phyloP scores from a whole-genome alignment of 768 basidiomycete genomes.

The Asterophora parasitica region DNA sequence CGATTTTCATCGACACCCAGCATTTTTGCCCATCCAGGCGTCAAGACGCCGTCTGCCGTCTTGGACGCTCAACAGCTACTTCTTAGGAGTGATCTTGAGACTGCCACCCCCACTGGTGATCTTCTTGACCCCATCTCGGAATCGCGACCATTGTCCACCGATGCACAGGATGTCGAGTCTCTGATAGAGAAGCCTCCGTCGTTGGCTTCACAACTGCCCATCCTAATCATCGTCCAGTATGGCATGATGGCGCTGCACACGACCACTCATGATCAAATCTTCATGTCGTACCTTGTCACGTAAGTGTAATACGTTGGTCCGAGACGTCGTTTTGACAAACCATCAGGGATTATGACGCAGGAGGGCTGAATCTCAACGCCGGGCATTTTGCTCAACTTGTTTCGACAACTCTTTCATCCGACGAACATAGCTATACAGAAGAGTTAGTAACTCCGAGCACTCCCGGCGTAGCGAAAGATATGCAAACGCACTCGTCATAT shows the following conservation, averaged over 20 bases:
- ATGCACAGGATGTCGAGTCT: slow-evolving; percentile 35
- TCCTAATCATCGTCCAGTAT: slow-evolving; percentile 86
- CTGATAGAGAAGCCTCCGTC: slow-evolving; percentile 55
- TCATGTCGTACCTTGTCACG: slow-evolving; percentile 90
- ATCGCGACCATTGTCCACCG: slow-evolving; percentile 26
- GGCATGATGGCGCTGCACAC: slow-evolving; percentile 84
- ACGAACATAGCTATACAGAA: slow-evolving; percentile 62
- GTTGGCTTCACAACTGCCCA: slow-evolving; percentile 68
- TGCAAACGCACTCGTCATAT: slow-evolving; percentile 81
- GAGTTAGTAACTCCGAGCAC: slow-evolving; percentile 8
- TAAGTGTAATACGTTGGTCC: slow-evolving; percentile 32
- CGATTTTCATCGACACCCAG: slow-evolving; percentile 58
- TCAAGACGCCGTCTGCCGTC: slow-evolving; percentile 72
- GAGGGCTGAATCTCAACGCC: slow-evolving; percentile 89
- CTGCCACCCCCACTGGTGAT: slow-evolving; percentile 23
- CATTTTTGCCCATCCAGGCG: slow-evolving; percentile 82
- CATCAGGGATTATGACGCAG: slow-evolving; percentile 68
- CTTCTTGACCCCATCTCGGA: slow-evolving; percentile 51
- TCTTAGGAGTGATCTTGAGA: slow-evolving; percentile 36
- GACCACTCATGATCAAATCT: slow-evolving; percentile 87
- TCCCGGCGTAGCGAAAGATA: background rate
- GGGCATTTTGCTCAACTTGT: slow-evolving; percentile 88
- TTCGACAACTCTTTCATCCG: slow-evolving; percentile 83
- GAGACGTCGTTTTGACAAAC: slow-evolving; percentile 4
- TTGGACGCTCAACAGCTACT: slow-evolving; percentile 65